Conservation (phyloP, 2,329 filamentous ascomycete genomes). For the Sarocladium brachiariae region DNA sequence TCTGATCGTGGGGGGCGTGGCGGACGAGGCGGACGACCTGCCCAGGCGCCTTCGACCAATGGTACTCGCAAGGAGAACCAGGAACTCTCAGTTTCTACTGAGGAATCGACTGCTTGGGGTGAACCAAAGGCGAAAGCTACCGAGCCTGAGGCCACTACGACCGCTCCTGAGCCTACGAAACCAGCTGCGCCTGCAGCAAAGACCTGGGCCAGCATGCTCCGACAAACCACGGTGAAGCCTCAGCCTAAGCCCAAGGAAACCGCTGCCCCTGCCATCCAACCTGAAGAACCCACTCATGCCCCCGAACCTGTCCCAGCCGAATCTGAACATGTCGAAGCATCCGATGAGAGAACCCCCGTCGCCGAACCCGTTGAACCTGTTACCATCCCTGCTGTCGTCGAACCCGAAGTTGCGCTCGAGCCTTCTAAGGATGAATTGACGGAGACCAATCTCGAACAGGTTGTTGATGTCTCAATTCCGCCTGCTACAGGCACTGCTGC, state of each 20-base stretch:
- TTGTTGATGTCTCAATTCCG: conserved; percentile 74
- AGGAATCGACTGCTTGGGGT: conserved; percentile 54
- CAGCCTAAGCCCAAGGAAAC: conserved; percentile 47
- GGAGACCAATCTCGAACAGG: conserved; percentile 84
- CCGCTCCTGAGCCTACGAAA: conserved; percentile 29
- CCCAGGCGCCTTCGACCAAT: conserved; percentile 50
- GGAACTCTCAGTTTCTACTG: conserved; percentile 59
- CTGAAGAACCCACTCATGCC: conserved; percentile 25
- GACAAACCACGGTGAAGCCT: conserved; percentile 50
- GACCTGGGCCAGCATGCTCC: conserved; percentile 73
- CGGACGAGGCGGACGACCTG: conserved; percentile 56
- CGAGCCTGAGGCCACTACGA: conserved; percentile 25
- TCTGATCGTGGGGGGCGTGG: conserved; percentile 54
- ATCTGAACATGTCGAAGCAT: conserved; percentile 17
- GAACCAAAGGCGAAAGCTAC: conserved; percentile 30
- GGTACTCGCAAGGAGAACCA: conserved; percentile 53
- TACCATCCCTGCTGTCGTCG: conserved; percentile 26
- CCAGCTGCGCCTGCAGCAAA: conserved; percentile 38
- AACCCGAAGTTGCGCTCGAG: conserved; percentile 50
- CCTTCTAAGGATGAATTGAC: conserved; percentile 80
- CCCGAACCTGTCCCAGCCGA: conserved; percentile 27
- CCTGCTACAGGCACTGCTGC: conserved; percentile 75
- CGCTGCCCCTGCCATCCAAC: conserved; percentile 26
- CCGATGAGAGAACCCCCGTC: conserved; percentile 26
- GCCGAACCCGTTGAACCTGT: conserved; percentile 23